These are phyloP conservation scores for Colletotrichum endophyticum DNA, from an alignment of 2,329 filamentous ascomycete species.

Conservation along the genomic window DNA sequence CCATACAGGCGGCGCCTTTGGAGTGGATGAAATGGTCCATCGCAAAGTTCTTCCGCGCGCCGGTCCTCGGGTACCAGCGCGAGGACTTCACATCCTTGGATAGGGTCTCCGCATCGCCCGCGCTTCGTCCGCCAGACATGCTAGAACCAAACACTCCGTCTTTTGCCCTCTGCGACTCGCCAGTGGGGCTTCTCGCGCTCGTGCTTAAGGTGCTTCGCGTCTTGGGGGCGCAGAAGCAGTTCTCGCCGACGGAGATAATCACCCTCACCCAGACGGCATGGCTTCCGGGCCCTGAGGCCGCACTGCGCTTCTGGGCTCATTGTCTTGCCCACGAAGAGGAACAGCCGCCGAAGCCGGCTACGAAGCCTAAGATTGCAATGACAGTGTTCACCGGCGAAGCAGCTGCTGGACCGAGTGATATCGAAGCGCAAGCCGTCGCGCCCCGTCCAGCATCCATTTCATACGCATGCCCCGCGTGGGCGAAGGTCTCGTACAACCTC, in stretches of 20 bases:
- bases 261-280: conserved; percentile 67
- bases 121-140: conserved; percentile 31
- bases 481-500: conserved; percentile 45
- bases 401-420: background rate
- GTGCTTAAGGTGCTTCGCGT: conserved; percentile 52
- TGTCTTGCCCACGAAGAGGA: conserved; percentile 41
- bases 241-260: conserved; percentile 59
- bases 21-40: conserved; percentile 62
- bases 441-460: conserved; percentile 27
- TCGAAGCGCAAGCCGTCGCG: conserved; percentile 20
- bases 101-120: conserved; percentile 25
- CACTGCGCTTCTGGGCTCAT: conserved; percentile 60
- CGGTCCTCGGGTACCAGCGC: conserved; percentile 61
- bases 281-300: conserved; percentile 69
- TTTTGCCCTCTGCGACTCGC: conserved; percentile 68
- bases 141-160: conserved; percentile 59
- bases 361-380: conserved; percentile 46
- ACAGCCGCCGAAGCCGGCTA: conserved; percentile 23
- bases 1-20: conserved; percentile 42
- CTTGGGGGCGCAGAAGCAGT: conserved; percentile 41
- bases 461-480: conserved; percentile 57
- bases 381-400: conserved; percentile 49
- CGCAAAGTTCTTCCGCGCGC: conserved; percentile 51
- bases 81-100: conserved; percentile 54
- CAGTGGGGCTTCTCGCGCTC: conserved; percentile 61